A percentile compares a stretch with the other conserved stretches of the same genome.
phyloP scores from a whole-genome alignment of 73 alveolate species.

The Uronychia setigera region DNA sequence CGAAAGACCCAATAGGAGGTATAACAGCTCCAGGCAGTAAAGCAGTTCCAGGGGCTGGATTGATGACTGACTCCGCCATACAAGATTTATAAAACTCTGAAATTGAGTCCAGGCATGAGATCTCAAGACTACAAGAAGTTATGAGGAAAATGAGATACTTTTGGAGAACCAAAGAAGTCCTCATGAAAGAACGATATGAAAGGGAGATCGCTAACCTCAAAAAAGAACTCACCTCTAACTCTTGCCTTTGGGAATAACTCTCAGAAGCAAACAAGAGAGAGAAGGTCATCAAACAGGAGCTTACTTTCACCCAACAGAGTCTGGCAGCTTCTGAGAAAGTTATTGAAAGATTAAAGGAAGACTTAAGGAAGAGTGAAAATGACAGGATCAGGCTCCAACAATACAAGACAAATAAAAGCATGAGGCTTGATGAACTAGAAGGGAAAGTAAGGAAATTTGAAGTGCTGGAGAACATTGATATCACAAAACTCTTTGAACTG shows the following conservation, averaged over 20 bases:
- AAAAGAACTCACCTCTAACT: constrained; percentile 85
- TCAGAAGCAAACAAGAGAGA: constrained; percentile 94
- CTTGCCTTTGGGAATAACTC: constrained; percentile 90
- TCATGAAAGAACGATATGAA: constrained; percentile 69
- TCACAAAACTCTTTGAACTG: constrained; percentile 55
- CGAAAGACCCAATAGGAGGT: neutral
- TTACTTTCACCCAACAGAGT: constrained; percentile 86
- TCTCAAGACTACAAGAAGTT: constrained; percentile 14
- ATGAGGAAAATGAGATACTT: constrained; percentile 46
- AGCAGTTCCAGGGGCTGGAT: neutral
- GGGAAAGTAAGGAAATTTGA: constrained; percentile 67
- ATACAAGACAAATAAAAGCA: constrained; percentile 68
- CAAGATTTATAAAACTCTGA: neutral
- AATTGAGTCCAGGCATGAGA: neutral
- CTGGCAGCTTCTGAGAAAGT: constrained; percentile 92
- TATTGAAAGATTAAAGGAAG: constrained; percentile 85
- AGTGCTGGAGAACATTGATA: constrained; percentile 62
- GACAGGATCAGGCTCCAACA: constrained; percentile 66
- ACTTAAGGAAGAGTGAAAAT: constrained; percentile 72
- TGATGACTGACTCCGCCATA: neutral
- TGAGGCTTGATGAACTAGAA: constrained; percentile 70
- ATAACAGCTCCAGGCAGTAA: neutral
- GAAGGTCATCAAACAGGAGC: constrained; percentile 85
- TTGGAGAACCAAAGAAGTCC: constrained; percentile 50
- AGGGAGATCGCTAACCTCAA: constrained; percentile 84